Evolutionary conservation across 2,329 filamentous ascomycete genomes (phyloP), one percentile per base, ranked within the genome.

Genomic region (Raffaelea deltoideospora): DNA sequence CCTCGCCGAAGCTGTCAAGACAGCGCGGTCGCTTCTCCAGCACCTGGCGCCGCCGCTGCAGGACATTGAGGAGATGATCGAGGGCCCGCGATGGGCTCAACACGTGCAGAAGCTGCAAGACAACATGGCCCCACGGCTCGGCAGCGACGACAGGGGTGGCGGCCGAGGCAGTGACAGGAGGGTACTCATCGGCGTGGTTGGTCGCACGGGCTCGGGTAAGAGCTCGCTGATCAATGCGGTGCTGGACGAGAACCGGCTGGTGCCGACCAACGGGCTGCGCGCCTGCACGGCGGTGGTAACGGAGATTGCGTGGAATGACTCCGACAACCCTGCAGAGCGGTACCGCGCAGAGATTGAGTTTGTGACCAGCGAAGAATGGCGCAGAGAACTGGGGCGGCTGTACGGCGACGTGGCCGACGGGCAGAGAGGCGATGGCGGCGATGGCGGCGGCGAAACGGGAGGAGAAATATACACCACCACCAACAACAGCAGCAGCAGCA

Each of bases 211-310:
- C 0, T 65, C 68, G 2, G 74, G 74, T 0, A 79, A 79, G 47
- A 71, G 64, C 17, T 72, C 67, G 2, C 56, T 77, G 0, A 75
- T 79, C 49, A 79, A 78, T 45, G 72, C 73, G 0, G 47, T 79
- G 24, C 56, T 78, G 0, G 70, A 76, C 22, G 69, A 78, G 45
- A 69, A 77, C 43, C 14, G 59, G 61, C 43, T 61, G 6, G 41
- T 59, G 1, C 58, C 53, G 0, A 59, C 57, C 0, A 57, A 48
- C 34, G 71, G 71, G 47, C 69, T 76, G 63, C 55, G 69, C 21
- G 72, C 73, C 1, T 77, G 72, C 39, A 79, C 73, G 0, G 70
- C 72, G 0, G 67, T 71, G 0, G 63, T 74, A 1, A 78, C 72
- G 0, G 72, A 78, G 45, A 61, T 79, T 2, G 64, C 63, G 0